Conservation (phyloP, 495 filamentous ascomycete genomes). For the Baudoinia panamericana region DNA sequence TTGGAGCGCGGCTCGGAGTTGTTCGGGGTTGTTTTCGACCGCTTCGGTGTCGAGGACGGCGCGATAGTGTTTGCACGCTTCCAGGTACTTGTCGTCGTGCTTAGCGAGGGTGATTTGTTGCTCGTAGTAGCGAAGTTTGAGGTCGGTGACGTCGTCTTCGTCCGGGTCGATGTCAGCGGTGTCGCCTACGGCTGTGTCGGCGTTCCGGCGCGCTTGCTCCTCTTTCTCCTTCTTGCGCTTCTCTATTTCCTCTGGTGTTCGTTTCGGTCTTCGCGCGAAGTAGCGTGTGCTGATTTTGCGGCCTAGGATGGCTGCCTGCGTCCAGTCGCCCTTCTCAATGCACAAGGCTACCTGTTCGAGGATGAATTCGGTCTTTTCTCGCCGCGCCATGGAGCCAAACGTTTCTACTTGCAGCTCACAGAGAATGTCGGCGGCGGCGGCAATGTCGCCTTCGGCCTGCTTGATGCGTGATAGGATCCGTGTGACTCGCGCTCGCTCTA, state of each 20-base stretch:
- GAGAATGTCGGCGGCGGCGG: slow-evolving; percentile 77
- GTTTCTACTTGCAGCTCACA: slow-evolving; percentile 98
- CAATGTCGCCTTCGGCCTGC: slow-evolving; percentile 82
- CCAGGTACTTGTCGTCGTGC: slow-evolving; percentile 92
- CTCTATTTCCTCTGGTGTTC: slow-evolving; percentile 71
- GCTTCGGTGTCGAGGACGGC: slow-evolving; percentile 92
- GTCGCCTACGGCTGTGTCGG: slow-evolving; percentile 54
- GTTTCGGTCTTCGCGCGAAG: slow-evolving; percentile 77
- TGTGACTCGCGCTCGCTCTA: slow-evolving; percentile 90
- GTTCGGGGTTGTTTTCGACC: slow-evolving; percentile 74
- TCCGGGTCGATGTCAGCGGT: slow-evolving; percentile 49
- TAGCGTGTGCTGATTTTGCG: slow-evolving; percentile 95
- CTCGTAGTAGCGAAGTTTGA: slow-evolving; percentile 92
- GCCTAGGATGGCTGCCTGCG: slow-evolving; percentile 82
- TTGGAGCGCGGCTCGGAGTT: slow-evolving; percentile 73
- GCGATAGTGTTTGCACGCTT: slow-evolving; percentile 92
- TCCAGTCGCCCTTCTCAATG: slow-evolving; percentile 93
- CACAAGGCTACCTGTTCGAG: slow-evolving; percentile 87
- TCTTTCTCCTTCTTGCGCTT: slow-evolving; percentile 69
- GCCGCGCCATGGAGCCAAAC: slow-evolving; percentile 91
- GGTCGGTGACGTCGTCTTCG: slow-evolving; percentile 87
- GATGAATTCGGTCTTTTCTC: slow-evolving; percentile 98
- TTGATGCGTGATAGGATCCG: slow-evolving; percentile 93
- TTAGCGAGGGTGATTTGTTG: slow-evolving; percentile 90
- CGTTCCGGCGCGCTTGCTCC: slow-evolving; percentile 49